Conservation (phyloP, 495 filamentous ascomycete species). For the Hyaloscypha variabilis region DNA sequence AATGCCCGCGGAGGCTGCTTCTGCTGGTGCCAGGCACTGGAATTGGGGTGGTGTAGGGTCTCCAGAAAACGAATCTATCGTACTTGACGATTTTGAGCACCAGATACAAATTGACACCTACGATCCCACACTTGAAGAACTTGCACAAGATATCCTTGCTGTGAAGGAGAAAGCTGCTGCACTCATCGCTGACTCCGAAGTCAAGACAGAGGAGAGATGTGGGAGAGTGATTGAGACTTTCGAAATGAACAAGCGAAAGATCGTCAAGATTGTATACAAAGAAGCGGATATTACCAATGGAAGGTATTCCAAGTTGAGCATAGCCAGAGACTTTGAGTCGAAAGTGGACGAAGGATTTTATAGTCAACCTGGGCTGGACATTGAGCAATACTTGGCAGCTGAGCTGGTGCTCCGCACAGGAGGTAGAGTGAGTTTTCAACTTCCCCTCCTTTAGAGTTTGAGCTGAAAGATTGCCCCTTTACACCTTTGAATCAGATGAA, state of each 20-base stretch:
- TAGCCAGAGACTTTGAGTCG: neutral
- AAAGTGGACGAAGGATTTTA: neutral
- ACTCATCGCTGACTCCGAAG: neutral
- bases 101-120: neutral
- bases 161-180: neutral
- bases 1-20: neutral
- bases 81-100: neutral
- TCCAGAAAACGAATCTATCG: neutral
- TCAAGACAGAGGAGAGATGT: neutral
- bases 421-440: neutral
- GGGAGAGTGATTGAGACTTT: neutral
- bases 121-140: neutral
- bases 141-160: neutral
- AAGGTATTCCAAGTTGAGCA: neutral
- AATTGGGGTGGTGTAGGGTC: neutral
- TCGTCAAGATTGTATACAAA: neutral
- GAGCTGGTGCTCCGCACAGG: neutral
- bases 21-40: neutral
- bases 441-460: neutral
- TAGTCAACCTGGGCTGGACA: neutral
- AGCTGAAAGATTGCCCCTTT: neutral
- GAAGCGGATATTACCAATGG: neutral
- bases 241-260: neutral
- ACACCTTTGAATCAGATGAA: neutral
- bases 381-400: neutral